Conservation (phyloP, 1,284 basidiomycete species). For the Fomitiporia mediterranea region DNA sequence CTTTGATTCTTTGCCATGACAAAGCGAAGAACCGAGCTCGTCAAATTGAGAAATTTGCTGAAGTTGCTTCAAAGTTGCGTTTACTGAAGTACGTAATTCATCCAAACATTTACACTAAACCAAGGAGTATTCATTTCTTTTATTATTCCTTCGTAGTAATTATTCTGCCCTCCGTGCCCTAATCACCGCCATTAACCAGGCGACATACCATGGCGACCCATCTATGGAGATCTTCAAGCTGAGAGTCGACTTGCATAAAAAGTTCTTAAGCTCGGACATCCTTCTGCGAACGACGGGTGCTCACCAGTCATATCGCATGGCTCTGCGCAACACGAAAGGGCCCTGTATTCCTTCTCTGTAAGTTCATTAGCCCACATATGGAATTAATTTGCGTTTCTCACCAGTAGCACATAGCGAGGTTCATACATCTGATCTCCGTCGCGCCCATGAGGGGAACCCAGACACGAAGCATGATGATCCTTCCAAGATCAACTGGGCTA, state of each 20-base stretch:
- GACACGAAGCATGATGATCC: conserved; percentile 57
- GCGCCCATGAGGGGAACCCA: conserved; percentile 70
- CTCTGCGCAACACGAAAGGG: conserved; percentile 73
- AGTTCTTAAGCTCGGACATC: conserved; percentile 71
- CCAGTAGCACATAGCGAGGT: conserved; percentile 53
- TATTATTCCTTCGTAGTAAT: conserved; percentile 60
- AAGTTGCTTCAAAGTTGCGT: conserved; percentile 66
- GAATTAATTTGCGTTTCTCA: not conserved
- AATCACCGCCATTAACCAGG: conserved; percentile 77
- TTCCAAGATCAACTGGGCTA: conserved; percentile 76
- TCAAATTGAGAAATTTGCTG: conserved; percentile 74
- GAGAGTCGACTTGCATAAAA: conserved; percentile 62
- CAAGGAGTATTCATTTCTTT: not conserved
- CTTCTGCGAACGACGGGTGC: conserved; percentile 66
- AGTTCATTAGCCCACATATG: conserved; percentile 28
- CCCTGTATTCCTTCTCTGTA: conserved; percentile 79
- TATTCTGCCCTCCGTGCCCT: conserved; percentile 78
- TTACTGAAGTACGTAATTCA: conserved; percentile 24
- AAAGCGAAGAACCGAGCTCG: conserved; percentile 57
- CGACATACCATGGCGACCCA: conserved; percentile 64
- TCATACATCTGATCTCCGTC: conserved; percentile 76
- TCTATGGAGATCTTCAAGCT: conserved; percentile 64
- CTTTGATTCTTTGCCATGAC: conserved; percentile 75
- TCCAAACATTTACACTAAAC: not conserved
- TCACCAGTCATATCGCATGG: conserved; percentile 75